Evolutionary conservation across 345 rosid species (phyloP), one percentile per base, ranked within the genome.

Genomic region (Punica granatum): DNA sequence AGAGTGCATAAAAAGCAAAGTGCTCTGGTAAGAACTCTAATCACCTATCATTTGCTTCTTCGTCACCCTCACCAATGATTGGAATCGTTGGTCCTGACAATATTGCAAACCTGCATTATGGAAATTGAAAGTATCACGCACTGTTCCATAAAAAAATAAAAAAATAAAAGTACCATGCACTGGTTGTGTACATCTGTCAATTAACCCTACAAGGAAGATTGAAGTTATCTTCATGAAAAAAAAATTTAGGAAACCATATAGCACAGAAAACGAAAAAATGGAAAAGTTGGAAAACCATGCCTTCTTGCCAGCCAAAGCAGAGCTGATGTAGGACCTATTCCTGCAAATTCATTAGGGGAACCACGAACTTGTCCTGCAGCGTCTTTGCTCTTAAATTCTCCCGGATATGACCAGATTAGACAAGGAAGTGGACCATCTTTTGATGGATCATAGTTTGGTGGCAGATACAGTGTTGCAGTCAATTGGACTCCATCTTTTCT

Each of bases 291-390:
- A 69, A 60, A 56, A 21, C n/a, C 78, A 53, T 85, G 81, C 99
- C 98, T 86, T 82, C 99, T 88, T 72, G 99, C 93, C 70, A 94
- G 88, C 97, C 96, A 94, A 70, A 94, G 97, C 75, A 94, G 98
- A 72, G 93, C 84, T 60, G 97, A 94, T 69, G 98, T 89, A 10
- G 99, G 76, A 67, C 98, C 99, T 72, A 94, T 94, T 83, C 92
- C 93, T 21, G 98, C 74, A 82, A 94, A 94, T 77, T 86, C 93
- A 85, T 91, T 94, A 74, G 99, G 99, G 77, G 99, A 94, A 80
- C 99, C 97, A 64, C 99, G 98, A 70, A 94, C 97, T 84, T 94
- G 99, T 65, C 99, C 82, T 53, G 99, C 99, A 76, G 99, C 98
- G 78, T 91, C 97, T 88, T 91, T 94, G 87, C 96, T 94, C 78